Conservation (phyloP, 345 rosid species). For the Eucalyptus regnans region DNA sequence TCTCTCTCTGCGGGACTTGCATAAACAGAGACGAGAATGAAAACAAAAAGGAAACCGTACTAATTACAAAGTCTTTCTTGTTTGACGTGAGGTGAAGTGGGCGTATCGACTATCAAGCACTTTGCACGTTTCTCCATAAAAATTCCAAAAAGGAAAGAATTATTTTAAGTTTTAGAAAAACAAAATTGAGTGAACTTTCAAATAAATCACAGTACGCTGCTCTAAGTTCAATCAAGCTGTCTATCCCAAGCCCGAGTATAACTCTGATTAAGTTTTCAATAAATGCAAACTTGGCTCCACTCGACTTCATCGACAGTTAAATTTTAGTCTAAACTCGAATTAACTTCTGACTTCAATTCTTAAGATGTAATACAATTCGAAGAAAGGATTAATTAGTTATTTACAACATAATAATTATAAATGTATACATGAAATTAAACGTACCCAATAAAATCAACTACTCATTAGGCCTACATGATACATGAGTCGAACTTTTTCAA, state of each 20-base stretch:
- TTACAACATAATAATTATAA: not conserved
- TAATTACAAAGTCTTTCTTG: not conserved
- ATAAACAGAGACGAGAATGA: not conserved
- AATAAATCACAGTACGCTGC: not conserved
- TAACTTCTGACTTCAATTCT: not conserved
- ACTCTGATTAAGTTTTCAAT: not conserved
- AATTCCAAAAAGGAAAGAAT: not conserved
- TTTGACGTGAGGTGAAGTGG: not conserved
- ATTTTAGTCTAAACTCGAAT: not conserved
- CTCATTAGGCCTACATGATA: not conserved
- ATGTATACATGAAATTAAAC: not conserved
- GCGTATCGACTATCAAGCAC: not conserved
- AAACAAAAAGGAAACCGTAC: not conserved
- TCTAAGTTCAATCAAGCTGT: not conserved
- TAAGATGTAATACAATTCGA: not conserved
- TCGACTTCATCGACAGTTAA: not conserved
- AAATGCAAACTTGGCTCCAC: not conserved
- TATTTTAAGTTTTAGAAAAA: not conserved
- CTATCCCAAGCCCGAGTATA: not conserved
- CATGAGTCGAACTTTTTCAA: not conserved
- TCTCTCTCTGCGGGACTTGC: not conserved
- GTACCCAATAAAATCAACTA: not conserved
- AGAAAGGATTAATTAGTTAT: not conserved
- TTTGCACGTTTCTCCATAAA: not conserved
- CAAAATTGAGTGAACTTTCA: not conserved